These are phyloP conservation scores for Gautieria morchelliformis DNA, from an alignment of 768 basidiomycete genomes.

Conservation along the genomic window DNA sequence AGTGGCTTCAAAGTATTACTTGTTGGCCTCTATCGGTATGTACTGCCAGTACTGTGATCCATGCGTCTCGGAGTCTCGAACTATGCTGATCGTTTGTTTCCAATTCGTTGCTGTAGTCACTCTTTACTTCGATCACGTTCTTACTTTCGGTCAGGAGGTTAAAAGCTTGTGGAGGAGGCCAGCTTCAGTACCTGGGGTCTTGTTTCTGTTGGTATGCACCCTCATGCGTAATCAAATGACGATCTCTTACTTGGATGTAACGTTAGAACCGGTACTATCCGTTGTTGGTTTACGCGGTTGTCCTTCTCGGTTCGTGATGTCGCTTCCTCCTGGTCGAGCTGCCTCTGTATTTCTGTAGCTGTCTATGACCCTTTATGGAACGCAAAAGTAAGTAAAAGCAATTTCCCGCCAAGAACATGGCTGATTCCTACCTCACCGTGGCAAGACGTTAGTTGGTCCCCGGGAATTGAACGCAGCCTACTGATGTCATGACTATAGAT, in stretches of 20 bases:
- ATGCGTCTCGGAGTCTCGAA: background rate
- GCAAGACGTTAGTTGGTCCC: background rate
- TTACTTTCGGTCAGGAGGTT: conserved; percentile 1
- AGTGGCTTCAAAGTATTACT: conserved; percentile 1
- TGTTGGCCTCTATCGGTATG: conserved; percentile 1
- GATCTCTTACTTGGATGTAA: background rate
- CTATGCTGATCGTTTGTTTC: background rate
- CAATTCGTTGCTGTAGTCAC: background rate
- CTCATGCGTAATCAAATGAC: background rate
- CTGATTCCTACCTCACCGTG: background rate
- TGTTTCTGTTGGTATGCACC: background rate
- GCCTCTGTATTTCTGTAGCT: background rate
- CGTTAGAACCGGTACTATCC: conserved; percentile 2
- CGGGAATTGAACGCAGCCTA: too few species aligned
- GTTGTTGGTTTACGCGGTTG: background rate
- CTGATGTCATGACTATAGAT: background rate
- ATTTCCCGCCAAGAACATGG: background rate
- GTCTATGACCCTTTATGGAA: background rate
- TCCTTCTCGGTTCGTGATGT: background rate
- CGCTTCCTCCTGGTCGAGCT: background rate
- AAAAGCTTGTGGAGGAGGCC: background rate
- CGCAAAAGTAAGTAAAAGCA: background rate
- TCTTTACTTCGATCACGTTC: conserved; percentile 1
- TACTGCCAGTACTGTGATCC: background rate
- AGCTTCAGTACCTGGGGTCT: background rate